These are phyloP conservation scores for Beauveria varroae DNA, from an alignment of 2,329 filamentous ascomycete genomes.

Conservation along the genomic window DNA sequence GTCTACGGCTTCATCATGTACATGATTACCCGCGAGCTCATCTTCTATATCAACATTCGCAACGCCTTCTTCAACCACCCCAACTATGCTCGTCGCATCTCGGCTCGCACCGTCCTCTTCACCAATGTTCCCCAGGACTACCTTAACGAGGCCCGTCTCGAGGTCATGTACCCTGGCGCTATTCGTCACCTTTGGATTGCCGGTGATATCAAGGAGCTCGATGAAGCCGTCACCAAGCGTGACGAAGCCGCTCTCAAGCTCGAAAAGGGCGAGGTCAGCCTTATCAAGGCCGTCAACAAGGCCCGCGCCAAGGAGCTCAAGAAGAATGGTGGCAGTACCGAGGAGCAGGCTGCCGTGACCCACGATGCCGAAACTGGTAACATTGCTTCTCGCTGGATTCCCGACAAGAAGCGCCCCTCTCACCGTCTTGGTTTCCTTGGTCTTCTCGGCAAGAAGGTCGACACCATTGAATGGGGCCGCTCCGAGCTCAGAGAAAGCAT, in stretches of 20 bases:
- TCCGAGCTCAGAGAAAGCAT: conserved; percentile 46
- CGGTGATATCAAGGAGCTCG: conserved; percentile 64
- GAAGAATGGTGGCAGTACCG: conserved; percentile 20
- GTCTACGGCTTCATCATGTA: conserved; percentile 87
- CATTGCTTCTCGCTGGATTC: conserved; percentile 59
- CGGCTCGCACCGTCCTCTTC: conserved; percentile 84
- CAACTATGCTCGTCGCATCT: conserved; percentile 75
- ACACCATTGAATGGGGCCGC: conserved; percentile 81
- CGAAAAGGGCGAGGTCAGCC: conserved; percentile 72
- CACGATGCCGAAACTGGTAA: conserved; percentile 58
- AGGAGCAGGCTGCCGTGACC: conserved; percentile 34
- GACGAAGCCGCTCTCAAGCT: conserved; percentile 69
- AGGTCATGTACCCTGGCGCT: conserved; percentile 67
- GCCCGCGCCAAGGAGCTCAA: conserved; percentile 27
- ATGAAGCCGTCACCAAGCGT: conserved; percentile 69
- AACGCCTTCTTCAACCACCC: conserved; percentile 88
- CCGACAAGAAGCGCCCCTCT: conserved; percentile 59
- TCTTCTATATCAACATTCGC: conserved; percentile 88
- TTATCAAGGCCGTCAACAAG: conserved; percentile 57
- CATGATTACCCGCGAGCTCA: conserved; percentile 79
- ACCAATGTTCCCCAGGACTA: conserved; percentile 75
- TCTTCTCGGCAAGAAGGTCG: conserved; percentile 59
- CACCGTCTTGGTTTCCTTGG: conserved; percentile 60
- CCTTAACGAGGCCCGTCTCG: conserved; percentile 65
- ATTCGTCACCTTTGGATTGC: conserved; percentile 82